These are phyloP conservation scores for Zymoseptoria tritici DNA, from an alignment of 2,329 filamentous ascomycete genomes.

Conservation along the genomic window DNA sequence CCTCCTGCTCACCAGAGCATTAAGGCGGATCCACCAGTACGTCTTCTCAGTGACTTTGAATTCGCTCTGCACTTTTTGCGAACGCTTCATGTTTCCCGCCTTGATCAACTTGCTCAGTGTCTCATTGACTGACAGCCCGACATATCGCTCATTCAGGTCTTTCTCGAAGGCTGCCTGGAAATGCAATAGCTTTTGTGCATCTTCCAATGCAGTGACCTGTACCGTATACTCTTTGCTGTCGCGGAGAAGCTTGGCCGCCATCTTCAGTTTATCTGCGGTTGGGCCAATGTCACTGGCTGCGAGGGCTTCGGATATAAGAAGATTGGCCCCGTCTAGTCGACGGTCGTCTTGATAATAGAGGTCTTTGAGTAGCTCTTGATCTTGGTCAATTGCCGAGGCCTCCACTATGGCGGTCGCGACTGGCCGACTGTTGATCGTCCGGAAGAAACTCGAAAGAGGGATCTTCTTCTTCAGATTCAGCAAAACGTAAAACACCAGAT, in stretches of 20 bases:
- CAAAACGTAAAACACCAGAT: constrained; percentile 84
- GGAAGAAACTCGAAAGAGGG: constrained; percentile 85
- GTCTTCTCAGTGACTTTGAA: constrained; percentile 91
- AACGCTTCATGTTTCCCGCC: constrained; percentile 73
- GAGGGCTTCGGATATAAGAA: constrained; percentile 80
- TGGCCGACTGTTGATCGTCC: constrained; percentile 76
- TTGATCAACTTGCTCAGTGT: constrained; percentile 84
- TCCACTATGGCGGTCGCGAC: constrained; percentile 86
- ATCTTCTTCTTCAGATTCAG: constrained; percentile 84
- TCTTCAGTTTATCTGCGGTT: constrained; percentile 76
- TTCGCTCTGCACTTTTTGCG: constrained; percentile 79
- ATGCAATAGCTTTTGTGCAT: constrained; percentile 71
- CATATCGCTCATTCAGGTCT: constrained; percentile 62
- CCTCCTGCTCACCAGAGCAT: constrained; percentile 79
- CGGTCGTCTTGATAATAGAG: constrained; percentile 96
- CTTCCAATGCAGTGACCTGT: constrained; percentile 68
- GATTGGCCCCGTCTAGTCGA: constrained; percentile 75
- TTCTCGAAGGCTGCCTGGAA: constrained; percentile 81
- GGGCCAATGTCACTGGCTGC: constrained; percentile 61
- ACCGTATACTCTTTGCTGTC: constrained; percentile 75
- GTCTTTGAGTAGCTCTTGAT: constrained; percentile 79
- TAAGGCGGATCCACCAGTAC: constrained; percentile 77
- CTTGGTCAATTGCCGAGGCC: constrained; percentile 69
- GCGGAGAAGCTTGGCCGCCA: constrained; percentile 72
- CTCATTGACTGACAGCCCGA: constrained; percentile 80